Evolutionary conservation across 2,329 filamentous ascomycete species (phyloP), one percentile per base, ranked within the genome.

Genomic region (Exophiala bonariae): DNA sequence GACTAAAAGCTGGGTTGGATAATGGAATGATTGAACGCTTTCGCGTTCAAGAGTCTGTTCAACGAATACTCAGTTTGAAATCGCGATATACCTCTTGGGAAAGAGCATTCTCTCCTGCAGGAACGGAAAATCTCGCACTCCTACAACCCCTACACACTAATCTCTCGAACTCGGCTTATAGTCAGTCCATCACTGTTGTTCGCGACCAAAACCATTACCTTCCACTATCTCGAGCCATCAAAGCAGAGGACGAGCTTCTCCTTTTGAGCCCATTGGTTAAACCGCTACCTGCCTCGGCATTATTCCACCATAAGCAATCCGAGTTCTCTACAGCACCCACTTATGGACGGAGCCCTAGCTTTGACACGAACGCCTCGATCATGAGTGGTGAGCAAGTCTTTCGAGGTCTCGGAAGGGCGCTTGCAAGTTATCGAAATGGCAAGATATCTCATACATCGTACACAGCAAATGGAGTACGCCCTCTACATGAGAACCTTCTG

Each of bases 341-440:
- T 14, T 45, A 44, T 14, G 49, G 38, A 13, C 45, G 49, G 20
- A 55, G 45, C 36, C 61, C 83, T 73, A 38, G 69, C 71, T 77
- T 76, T 72, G 79, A 82, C 55, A 70, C 77, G 33, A 79, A 75
- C 54, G 74, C 79, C 5, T 81, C 80, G 8, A 74, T 96, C 16
- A 89, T 96, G 85, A 96, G 87, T 57, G 92, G 92, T 20, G 92
- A 97, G 68, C 85, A 87, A 22, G 90, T 97, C 0, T 97, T 97
- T 60, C 80, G 89, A 59, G 90, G 96, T 63, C 78, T 97, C 18
- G 92, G 92, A 1, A 82, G 89, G 58, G 89, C 88, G 5, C 73
- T 97, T n/a, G 91, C 92, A 9, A 80, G 92, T 42, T 87, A 90
- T 55, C 78, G 91, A 17, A 89, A 87, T 58, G 89, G 91, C 16